phyloP scores from a whole-genome alignment of 164 flowering plant genomes.

The Liquidambar formosana region DNA sequence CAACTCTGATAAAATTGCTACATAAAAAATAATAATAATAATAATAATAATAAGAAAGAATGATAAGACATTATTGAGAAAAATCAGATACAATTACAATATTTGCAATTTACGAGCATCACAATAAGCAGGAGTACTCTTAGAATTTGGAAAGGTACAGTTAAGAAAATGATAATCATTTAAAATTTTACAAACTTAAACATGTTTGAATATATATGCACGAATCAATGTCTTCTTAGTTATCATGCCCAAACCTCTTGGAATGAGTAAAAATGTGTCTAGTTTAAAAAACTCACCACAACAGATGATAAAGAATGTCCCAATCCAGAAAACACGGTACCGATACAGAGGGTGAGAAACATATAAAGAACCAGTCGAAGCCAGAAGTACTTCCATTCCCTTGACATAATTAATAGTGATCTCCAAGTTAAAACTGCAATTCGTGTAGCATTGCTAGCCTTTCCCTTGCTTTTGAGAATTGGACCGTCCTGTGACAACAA shows the following conservation, averaged over 20 bases:
- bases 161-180: background rate
- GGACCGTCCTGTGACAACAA: constrained; percentile 77
- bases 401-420: constrained; percentile 89
- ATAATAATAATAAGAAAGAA: too few relatives aligned
- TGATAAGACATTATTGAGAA: too few relatives aligned
- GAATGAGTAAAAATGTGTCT: background rate
- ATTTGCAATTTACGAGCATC: background rate
- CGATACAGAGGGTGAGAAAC: constrained; percentile 77
- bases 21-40: too few relatives aligned
- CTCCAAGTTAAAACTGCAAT: constrained; percentile 95
- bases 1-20: too few relatives aligned
- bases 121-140: background rate
- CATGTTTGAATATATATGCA: background rate
- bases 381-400: constrained; percentile 99
- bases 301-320: constrained; percentile 95
- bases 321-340: constrained; percentile 80
- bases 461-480: constrained; percentile 81
- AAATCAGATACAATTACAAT: too few relatives aligned
- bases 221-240: background rate
- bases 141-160: background rate
- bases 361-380: constrained; percentile 77
- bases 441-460: constrained; percentile 59
- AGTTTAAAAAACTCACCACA: constrained; percentile 55
- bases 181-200: background rate
- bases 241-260: background rate